Evolutionary conservation across 768 basidiomycete genomes (phyloP).

Genomic region (Lyophyllum atratum): DNA sequence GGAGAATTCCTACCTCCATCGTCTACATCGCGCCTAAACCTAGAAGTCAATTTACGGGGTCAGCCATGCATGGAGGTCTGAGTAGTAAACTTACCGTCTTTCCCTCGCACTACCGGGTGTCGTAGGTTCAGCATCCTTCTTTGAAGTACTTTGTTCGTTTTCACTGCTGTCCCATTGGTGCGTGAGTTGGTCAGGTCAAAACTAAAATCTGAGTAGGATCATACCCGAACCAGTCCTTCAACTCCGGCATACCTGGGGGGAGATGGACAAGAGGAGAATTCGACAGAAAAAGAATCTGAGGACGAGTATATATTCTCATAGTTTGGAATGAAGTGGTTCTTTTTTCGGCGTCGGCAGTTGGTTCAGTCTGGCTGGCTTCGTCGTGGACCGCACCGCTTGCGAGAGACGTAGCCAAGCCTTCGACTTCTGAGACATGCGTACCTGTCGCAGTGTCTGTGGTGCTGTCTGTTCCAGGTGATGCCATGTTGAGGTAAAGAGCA

Average conservation of each 20-base stretch:
- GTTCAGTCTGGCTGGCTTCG: constrained; percentile 20
- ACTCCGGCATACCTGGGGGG: constrained; percentile 75
- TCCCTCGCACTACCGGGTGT: constrained; percentile 59
- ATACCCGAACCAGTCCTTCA: constrained; percentile 91
- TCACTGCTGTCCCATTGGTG: constrained; percentile 40
- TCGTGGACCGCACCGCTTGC: constrained; percentile 29
- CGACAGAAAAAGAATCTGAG: constrained; percentile 66
- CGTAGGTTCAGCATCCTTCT: constrained; percentile 70
- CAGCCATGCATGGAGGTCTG: constrained; percentile 2
- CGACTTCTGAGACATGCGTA: constrained; percentile 18
- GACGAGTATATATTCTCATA: constrained; percentile 68
- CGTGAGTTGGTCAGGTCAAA: constrained; percentile 18
- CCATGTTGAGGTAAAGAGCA: constrained; percentile 17
- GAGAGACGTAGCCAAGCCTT: constrained; percentile 30
- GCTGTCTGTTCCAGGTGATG: constrained; percentile 9
- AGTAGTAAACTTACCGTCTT: constrained; percentile 52
- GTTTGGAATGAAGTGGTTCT: constrained; percentile 37
- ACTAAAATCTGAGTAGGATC: constrained; percentile 26
- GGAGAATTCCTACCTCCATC: constrained; percentile 57
- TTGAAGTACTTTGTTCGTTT: constrained; percentile 63
- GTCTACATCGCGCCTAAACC: constrained; percentile 77
- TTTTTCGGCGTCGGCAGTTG: constrained; percentile 25
- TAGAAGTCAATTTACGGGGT: constrained; percentile 27
- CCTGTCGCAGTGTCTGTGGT: constrained; percentile 4
- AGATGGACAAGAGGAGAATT: constrained; percentile 75